Evolutionary conservation across 2,329 filamentous ascomycete genomes (phyloP).

Genomic region (Aspergillus aculeatus): DNA sequence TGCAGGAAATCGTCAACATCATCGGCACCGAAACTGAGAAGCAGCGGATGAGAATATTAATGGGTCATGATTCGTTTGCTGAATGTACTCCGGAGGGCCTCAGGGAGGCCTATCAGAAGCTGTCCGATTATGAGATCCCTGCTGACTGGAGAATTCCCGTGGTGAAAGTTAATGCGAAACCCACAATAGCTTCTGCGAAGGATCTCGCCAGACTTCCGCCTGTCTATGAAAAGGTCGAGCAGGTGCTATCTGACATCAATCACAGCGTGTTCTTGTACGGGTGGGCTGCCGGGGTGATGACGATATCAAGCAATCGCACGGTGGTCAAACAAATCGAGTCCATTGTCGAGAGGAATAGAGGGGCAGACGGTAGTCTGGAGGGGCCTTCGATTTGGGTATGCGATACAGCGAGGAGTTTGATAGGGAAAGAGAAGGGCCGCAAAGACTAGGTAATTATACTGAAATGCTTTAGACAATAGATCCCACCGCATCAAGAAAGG

Average conservation of each 20-base stretch:
- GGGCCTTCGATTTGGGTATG: slow-evolving; percentile 66
- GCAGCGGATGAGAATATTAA: slow-evolving; percentile 57
- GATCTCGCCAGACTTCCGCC: slow-evolving; percentile 45
- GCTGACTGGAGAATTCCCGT: slow-evolving; percentile 61
- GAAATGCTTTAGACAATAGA: background rate
- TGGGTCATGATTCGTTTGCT: slow-evolving; percentile 48
- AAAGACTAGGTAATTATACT: slow-evolving; percentile 23
- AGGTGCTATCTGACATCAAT: slow-evolving; percentile 61
- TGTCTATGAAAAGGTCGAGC: slow-evolving; percentile 44
- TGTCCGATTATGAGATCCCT: slow-evolving; percentile 58
- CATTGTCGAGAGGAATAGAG: slow-evolving; percentile 54
- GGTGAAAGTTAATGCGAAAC: slow-evolving; percentile 51
- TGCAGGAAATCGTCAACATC: slow-evolving; percentile 64
- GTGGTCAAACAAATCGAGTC: slow-evolving; percentile 65
- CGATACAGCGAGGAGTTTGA: slow-evolving; percentile 63
- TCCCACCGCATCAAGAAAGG: background rate
- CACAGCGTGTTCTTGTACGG: slow-evolving; percentile 69
- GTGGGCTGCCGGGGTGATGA: slow-evolving; percentile 64
- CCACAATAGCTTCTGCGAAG: slow-evolving; percentile 35
- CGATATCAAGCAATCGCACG: slow-evolving; percentile 68
- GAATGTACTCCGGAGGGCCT: slow-evolving; percentile 33
- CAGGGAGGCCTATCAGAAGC: slow-evolving; percentile 39
- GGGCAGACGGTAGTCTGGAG: slow-evolving; percentile 48
- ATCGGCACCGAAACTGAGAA: slow-evolving; percentile 64
- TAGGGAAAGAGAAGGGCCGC: slow-evolving; percentile 62